A percentile compares a stretch with the other conserved stretches of the same genome.
Evolutionary conservation across 140 eudicot genomes (phyloP).

Genomic region (Bidens hawaiensis): DNA sequence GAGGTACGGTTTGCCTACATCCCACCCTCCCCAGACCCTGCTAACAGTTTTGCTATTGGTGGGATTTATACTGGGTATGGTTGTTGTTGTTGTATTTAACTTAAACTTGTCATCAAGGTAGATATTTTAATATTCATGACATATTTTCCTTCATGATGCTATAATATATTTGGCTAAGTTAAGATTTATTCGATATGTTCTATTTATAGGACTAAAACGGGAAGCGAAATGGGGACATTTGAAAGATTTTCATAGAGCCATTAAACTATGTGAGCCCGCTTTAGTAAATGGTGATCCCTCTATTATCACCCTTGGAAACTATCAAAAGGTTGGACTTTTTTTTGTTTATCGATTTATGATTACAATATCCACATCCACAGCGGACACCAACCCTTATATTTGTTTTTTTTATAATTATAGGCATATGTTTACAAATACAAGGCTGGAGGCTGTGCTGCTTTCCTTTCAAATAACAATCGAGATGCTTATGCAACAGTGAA

Average conservation of each 20-base stretch:
- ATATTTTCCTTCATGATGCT: too few relatives aligned
- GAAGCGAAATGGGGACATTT: slow-evolving; percentile 52
- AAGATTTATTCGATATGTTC: too few relatives aligned
- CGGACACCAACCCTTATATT: background rate
- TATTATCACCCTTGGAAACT: slow-evolving; percentile 37
- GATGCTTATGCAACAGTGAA: slow-evolving; percentile 30
- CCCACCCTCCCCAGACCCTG: too few relatives aligned
- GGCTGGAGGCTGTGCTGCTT: slow-evolving; percentile 41
- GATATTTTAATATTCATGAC: too few relatives aligned
- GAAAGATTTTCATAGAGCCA: slow-evolving; percentile 49
- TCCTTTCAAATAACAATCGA: slow-evolving; percentile 28
- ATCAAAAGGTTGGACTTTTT: slow-evolving; percentile 35
- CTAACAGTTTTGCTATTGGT: too few relatives aligned
- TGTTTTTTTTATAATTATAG: slow-evolving; percentile 14
- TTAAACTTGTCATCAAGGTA: background rate
- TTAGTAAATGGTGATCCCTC: slow-evolving; percentile 40
- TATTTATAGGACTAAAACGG: slow-evolving; percentile 32
- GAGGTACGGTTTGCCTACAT: too few relatives aligned
- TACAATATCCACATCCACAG: background rate
- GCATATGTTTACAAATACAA: slow-evolving; percentile 34
- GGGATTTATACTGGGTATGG: too few relatives aligned
- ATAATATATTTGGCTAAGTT: too few relatives aligned
- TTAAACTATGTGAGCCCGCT: slow-evolving; percentile 53
- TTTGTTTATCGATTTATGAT: background rate
- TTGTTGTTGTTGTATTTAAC: too few relatives aligned